Evolutionary conservation across 179 eudicot species (phyloP), one percentile per base, ranked within the genome.

Genomic region (Sideroxylon spinosum): DNA sequence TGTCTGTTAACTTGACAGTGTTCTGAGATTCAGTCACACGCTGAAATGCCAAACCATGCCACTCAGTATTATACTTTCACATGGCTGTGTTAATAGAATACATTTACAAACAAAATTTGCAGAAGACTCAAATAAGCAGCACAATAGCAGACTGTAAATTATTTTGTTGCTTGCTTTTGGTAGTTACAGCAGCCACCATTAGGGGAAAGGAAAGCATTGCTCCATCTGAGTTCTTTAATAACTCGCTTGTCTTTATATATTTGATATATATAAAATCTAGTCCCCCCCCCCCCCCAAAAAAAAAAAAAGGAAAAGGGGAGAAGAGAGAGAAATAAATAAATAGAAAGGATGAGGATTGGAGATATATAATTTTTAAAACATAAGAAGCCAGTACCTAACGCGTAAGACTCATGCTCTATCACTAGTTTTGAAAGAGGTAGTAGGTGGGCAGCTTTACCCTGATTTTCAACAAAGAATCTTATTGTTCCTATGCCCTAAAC

Each of bases 1-100:
- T 81, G 76, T 81, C 91, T 69, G 91, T 88, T 78, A 88, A 52
- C 63, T 83, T 86, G 75, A 88, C 85, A 61, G 65, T 73, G 77
- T 88, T 82, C 63, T 70, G 75, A 68, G 81, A 70, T 78, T 82
- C 87, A 14, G 91, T 88, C 53, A 86, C 89, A 49, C 84, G 82
- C 91, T 88, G 86, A 78, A 80, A 77, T 59, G 28, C 56, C 63
- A 77, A 37, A 68, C 23, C 20, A 32, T 46, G 61, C 49, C 63
- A 49, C 48, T 68, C 4, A 9, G 46, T 29, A 52, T 73, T 64
- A 64, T n/a, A 64, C 32, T 76, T 76, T 53, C 32, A 64, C 71
- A 48, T 20, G 48, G 8, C 50, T 6, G 16, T 52, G 56, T 52
- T 10, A 12, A 64, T 17, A 28, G 14, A 64, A 9, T 5, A 50